A percentile compares a stretch with the other conserved stretches of the same genome.
Conservation (phyloP, 768 basidiomycete species). For the Phaeotremella skinneri region DNA sequence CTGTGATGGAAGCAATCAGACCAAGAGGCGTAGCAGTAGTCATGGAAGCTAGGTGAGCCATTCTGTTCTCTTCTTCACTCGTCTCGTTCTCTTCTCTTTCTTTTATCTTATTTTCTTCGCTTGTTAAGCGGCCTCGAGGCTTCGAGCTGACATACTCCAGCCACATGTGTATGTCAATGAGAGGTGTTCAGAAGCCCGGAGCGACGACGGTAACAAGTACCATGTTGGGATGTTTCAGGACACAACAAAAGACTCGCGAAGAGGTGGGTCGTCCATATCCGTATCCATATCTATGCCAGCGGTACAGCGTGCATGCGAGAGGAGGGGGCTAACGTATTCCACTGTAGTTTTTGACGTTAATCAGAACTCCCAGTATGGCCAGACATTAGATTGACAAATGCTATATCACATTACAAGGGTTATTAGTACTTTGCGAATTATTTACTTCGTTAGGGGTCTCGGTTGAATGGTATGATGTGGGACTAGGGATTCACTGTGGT, state of each 20-base stretch:
- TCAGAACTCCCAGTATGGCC: slow-evolving; percentile 44
- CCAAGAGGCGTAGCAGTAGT: slow-evolving; percentile 98
- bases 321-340: not conserved
- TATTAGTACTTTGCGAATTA: no score
- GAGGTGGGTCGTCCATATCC: slow-evolving; percentile 55
- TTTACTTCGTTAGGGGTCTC: no score
- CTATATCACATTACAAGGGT: not conserved
- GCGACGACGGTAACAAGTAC: slow-evolving; percentile 91
- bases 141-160: slow-evolving; percentile 53
- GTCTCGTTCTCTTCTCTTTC: slow-evolving; percentile 16
- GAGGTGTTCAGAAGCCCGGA: slow-evolving; percentile 98
- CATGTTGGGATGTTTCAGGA: slow-evolving; percentile 97
- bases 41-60: slow-evolving; percentile 93
- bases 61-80: not conserved
- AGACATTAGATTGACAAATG: slow-evolving; percentile 14
- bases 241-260: slow-evolving; percentile 97
- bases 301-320: not conserved
- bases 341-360: slow-evolving; percentile 48
- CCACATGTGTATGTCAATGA: slow-evolving; percentile 99
- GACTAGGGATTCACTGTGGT: no score
- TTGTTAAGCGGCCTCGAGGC: not conserved
- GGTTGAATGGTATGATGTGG: no score
- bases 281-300: not conserved
- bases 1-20: slow-evolving; percentile 97
- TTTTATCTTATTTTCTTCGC: slow-evolving; percentile 4